Conservation (phyloP, 345 rosid species). For the Boechera stricta region DNA sequence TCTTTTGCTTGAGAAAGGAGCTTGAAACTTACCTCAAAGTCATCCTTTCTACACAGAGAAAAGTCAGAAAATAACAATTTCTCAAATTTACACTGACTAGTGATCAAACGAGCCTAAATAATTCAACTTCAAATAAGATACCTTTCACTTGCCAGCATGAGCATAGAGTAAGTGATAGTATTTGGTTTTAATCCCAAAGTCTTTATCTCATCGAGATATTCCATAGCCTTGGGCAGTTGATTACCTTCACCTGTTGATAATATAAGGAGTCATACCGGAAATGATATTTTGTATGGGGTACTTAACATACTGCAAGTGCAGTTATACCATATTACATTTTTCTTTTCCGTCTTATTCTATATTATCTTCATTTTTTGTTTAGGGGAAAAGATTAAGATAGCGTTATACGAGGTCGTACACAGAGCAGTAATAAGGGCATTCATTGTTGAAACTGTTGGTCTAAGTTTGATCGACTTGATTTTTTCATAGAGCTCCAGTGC, state of each 20-base stretch:
- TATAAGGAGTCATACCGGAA: conserved; percentile 32
- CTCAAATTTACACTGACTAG: conserved; percentile 26
- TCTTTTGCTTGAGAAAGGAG: conserved; percentile 76
- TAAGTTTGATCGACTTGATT: conserved; percentile 67
- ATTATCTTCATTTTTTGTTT: neutral
- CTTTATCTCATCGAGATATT: conserved; percentile 78
- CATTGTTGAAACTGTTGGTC: conserved; percentile 78
- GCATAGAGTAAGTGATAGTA: conserved; percentile 80
- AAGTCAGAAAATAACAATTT: conserved; percentile 19
- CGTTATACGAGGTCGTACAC: conserved; percentile 60
- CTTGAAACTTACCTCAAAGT: conserved; percentile 67
- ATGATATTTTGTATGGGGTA: conserved; percentile 7
- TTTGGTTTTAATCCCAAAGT: conserved; percentile 64
- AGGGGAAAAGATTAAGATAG: conserved; percentile 1
- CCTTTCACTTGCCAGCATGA: conserved; percentile 87
- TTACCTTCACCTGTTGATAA: conserved; percentile 76
- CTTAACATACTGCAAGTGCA: conserved; percentile 15
- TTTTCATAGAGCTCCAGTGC: conserved; percentile 78
- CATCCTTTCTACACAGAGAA: conserved; percentile 67
- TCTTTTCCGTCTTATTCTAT: neutral
- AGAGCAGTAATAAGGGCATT: conserved; percentile 89
- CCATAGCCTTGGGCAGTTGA: conserved; percentile 80
- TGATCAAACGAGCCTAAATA: conserved; percentile 31
- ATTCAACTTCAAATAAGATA: conserved; percentile 40
- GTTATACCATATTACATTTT: conserved; percentile 28